A percentile compares a stretch with the other conserved stretches of the same genome.
Evolutionary conservation across 257 asterid species (phyloP).

Genomic region (Solanum bukasovii): DNA sequence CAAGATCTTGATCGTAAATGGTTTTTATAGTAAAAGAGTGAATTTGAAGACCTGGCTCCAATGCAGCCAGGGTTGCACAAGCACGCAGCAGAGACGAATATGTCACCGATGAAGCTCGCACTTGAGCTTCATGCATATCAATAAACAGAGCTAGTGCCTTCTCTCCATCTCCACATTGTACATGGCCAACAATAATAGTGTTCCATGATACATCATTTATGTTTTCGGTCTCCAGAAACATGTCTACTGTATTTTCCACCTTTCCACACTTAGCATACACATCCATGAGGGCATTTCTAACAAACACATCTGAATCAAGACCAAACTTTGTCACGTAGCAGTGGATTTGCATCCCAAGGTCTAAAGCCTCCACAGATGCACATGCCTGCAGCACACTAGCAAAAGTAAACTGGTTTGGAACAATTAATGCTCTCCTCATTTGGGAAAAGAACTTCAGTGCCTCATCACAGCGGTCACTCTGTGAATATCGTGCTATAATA

Average conservation of each 20-base stretch:
- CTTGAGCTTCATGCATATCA: slow-evolving; percentile 44
- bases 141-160: slow-evolving; percentile 49
- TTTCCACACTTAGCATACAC: slow-evolving; percentile 80
- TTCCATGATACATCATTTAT: slow-evolving; percentile 89
- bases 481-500: slow-evolving; percentile 89
- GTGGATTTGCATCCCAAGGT: slow-evolving; percentile 71
- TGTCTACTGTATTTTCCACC: slow-evolving; percentile 41
- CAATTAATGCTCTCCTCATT: slow-evolving; percentile 48
- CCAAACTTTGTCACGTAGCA: slow-evolving; percentile 50
- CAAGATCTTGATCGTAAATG: slow-evolving; percentile 39
- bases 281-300: slow-evolving; percentile 83
- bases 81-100: slow-evolving; percentile 80
- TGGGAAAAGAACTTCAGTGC: slow-evolving; percentile 52
- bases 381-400: slow-evolving; percentile 92
- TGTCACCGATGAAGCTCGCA: slow-evolving; percentile 69
- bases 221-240: slow-evolving; percentile 39
- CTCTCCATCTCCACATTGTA: slow-evolving; percentile 68
- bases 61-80: slow-evolving; percentile 70
- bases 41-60: slow-evolving; percentile 71
- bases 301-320: slow-evolving; percentile 52
- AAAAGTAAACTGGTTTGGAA: slow-evolving; percentile 79
- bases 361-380: slow-evolving; percentile 40
- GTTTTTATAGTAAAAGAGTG: slow-evolving; percentile 60
- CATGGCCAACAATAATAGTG: slow-evolving; percentile 72
- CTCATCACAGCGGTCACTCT: slow-evolving; percentile 52